Evolutionary conservation across 2,329 filamentous ascomycete species (phyloP).

Genomic region (Acrocalymma vagum): DNA sequence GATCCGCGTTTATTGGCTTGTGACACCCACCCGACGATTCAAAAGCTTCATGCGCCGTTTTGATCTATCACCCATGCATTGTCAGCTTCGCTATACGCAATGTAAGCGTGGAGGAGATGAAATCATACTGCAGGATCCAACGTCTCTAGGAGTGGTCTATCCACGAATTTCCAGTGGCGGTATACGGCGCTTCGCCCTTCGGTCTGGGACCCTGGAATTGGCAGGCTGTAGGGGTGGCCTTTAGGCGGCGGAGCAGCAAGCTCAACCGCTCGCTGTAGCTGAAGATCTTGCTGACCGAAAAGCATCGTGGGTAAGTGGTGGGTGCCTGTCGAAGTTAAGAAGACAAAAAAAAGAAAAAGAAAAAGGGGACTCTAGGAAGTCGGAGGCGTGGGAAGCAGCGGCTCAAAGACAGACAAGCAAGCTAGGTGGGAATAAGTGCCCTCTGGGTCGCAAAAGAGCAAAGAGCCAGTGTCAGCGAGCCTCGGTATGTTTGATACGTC

Average conservation of each 20-base stretch:
- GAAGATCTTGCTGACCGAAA: slow-evolving; percentile 38
- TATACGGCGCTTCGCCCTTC: slow-evolving; percentile 80
- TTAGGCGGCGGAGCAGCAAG: slow-evolving; percentile 71
- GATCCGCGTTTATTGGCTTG: slow-evolving; percentile 7
- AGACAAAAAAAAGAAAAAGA: slow-evolving; percentile 1
- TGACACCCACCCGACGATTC: slow-evolving; percentile 64
- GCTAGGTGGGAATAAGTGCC: neutral
- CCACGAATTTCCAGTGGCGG: slow-evolving; percentile 79
- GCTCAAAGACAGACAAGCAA: neutral
- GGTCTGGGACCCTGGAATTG: slow-evolving; percentile 76
- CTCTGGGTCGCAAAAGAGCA: neutral
- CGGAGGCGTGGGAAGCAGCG: neutral
- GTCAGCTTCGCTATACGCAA: neutral
- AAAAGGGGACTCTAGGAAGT: slow-evolving; percentile 1
- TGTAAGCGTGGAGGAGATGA: neutral
- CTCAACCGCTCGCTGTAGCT: slow-evolving; percentile 51
- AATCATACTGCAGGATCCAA: slow-evolving; percentile 62
- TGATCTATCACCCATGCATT: slow-evolving; percentile 49
- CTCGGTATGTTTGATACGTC: slow-evolving; percentile 13
- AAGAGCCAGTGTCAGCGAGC: slow-evolving; percentile 11
- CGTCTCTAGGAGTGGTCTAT: slow-evolving; percentile 63
- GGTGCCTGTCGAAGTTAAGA: slow-evolving; percentile 1
- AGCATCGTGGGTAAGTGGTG: slow-evolving; percentile 24
- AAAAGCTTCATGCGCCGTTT: slow-evolving; percentile 83
- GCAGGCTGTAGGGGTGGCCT: slow-evolving; percentile 79